A percentile compares a stretch with the other conserved stretches of the same genome.
phyloP scores from a whole-genome alignment of 345 rosid genomes.

The Eutrema heterophyllum region DNA sequence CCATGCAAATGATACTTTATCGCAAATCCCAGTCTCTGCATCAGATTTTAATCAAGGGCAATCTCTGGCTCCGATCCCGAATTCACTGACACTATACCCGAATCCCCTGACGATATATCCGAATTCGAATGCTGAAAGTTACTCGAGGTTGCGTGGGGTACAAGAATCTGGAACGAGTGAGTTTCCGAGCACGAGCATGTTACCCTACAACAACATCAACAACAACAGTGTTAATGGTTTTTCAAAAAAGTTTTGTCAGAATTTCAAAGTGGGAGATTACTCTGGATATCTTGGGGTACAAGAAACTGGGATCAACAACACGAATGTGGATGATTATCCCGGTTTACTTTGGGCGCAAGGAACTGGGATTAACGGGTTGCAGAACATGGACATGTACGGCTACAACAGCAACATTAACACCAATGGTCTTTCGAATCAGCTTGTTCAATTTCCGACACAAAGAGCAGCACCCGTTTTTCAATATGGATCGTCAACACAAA shows the following conservation, averaged over 20 bases:
- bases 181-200: not conserved
- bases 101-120: not conserved
- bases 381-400: conserved; percentile 7
- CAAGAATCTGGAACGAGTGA: not conserved
- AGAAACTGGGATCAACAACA: not conserved
- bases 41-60: conserved; percentile 4
- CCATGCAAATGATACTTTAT: not conserved
- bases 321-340: not conserved
- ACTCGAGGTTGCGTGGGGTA: not conserved
- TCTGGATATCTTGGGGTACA: not conserved
- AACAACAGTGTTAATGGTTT: not conserved
- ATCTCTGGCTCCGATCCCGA: conserved; percentile 14
- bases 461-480: not conserved
- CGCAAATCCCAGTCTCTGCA: conserved; percentile 7
- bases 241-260: not conserved
- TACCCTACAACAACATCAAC: not conserved
- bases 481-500: not conserved
- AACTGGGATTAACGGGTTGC: not conserved
- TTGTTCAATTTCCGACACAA: conserved; percentile 1
- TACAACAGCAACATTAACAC: not conserved
- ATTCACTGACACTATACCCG: not conserved
- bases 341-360: conserved; percentile 6
- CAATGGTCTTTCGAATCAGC: conserved; percentile 13
- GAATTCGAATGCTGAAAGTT: not conserved
- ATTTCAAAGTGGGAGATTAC: not conserved